A percentile compares a stretch with the other conserved stretches of the same genome.
Evolutionary conservation across 1,139 yeast genomes (phyloP).

Genomic region (Blastobotrys malaysiensis): DNA sequence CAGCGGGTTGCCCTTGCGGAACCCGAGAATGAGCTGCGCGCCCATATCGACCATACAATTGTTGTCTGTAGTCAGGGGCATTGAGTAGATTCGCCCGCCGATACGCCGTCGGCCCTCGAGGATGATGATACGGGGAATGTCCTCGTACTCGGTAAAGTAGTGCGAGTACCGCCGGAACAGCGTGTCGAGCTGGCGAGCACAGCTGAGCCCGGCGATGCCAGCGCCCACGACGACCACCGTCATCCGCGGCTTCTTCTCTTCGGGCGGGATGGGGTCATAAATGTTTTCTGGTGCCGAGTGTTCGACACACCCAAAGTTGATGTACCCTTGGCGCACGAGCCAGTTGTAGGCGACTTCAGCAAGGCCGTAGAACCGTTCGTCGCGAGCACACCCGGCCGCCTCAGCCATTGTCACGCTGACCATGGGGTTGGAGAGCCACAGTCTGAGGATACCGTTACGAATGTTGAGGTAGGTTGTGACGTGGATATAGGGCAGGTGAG

Average conservation of each 20-base stretch:
- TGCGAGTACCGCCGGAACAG: slow-evolving; percentile 34
- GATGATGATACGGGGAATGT: slow-evolving; percentile 36
- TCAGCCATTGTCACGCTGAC: slow-evolving; percentile 39
- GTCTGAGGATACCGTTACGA: slow-evolving; percentile 39
- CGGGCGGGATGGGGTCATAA: slow-evolving; percentile 19
- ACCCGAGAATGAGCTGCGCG: slow-evolving; percentile 39
- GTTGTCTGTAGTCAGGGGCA: slow-evolving; percentile 28
- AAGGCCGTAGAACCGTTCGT: slow-evolving; percentile 36
- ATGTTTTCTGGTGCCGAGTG: slow-evolving; percentile 22
- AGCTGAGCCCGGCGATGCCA: slow-evolving; percentile 40
- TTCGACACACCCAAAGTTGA: slow-evolving; percentile 40
- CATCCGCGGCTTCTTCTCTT: slow-evolving; percentile 32
- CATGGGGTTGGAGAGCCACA: slow-evolving; percentile 42
- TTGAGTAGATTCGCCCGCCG: slow-evolving; percentile 42
- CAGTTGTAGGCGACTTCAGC: slow-evolving; percentile 42
- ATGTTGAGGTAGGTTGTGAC: slow-evolving; percentile 40
- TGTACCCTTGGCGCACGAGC: slow-evolving; percentile 39
- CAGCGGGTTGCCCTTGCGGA: slow-evolving; percentile 40
- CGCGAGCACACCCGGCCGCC: slow-evolving; percentile 42
- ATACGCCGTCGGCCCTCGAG: slow-evolving; percentile 39
- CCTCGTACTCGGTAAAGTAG: slow-evolving; percentile 35
- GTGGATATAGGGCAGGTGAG: slow-evolving; percentile 33
- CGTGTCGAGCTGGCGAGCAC: slow-evolving; percentile 40
- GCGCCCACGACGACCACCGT: slow-evolving; percentile 40
- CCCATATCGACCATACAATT: slow-evolving; percentile 36